phyloP scores from a whole-genome alignment of 345 rosid species.

The Angophora floribunda region DNA sequence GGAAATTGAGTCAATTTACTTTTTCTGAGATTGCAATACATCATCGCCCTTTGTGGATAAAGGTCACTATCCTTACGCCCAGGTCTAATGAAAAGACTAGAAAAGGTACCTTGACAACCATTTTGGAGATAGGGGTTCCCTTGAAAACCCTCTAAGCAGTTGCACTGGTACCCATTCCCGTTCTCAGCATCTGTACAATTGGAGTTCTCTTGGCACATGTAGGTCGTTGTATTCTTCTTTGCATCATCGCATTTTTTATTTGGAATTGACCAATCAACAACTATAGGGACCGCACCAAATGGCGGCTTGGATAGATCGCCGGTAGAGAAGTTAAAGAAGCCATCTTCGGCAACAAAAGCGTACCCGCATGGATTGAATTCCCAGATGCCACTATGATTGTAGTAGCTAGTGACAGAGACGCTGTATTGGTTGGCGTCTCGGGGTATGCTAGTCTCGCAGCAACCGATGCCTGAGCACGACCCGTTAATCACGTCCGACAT shows the following conservation, averaged over 20 bases:
- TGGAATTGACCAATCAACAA: slow-evolving; percentile 1
- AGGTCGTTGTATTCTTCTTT: neutral
- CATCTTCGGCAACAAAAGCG: slow-evolving; percentile 9
- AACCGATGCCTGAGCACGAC: neutral
- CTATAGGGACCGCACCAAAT: neutral
- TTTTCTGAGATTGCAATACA: rapidly evolving
- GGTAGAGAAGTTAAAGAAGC: neutral
- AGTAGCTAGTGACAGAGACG: neutral
- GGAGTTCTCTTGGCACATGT: neutral
- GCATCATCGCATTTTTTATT: neutral
- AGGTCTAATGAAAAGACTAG: neutral
- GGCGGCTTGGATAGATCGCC: neutral
- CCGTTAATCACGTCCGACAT: neutral
- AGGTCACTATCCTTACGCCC: rapidly evolving
- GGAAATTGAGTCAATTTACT: neutral
- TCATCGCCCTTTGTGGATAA: neutral
- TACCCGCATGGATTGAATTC: slow-evolving; percentile 16
- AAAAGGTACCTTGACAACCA: slow-evolving; percentile 1
- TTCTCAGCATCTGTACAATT: neutral
- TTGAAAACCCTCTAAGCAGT: slow-evolving; percentile 5
- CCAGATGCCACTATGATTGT: neutral
- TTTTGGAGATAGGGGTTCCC: slow-evolving; percentile 5
- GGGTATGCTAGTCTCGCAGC: neutral
- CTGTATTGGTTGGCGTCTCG: neutral
- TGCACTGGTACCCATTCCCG: slow-evolving; percentile 4